A percentile compares a stretch with the other conserved stretches of the same genome.
These are phyloP conservation scores for Debaryomyces fabryi DNA, from an alignment of 1,139 yeast genomes.

Conservation along the genomic window DNA sequence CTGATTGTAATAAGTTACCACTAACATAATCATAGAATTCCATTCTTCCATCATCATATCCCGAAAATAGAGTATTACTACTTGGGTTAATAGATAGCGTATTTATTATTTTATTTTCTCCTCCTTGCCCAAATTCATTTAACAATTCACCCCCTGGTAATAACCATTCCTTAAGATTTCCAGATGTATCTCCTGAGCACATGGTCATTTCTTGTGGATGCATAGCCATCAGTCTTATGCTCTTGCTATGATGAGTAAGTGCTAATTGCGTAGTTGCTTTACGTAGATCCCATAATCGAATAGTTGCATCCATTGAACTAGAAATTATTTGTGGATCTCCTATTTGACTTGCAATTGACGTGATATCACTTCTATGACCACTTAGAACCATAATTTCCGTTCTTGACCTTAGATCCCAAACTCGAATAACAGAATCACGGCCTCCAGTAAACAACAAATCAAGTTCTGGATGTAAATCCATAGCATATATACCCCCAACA, in stretches of 20 bases:
- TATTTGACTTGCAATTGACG: constrained; percentile 64
- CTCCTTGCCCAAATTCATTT: constrained; percentile 39
- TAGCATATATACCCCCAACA: constrained; percentile 82
- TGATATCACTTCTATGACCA: constrained; percentile 82
- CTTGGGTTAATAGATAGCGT: constrained; percentile 63
- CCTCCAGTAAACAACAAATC: constrained; percentile 91
- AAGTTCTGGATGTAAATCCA: constrained; percentile 83
- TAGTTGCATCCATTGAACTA: constrained; percentile 82
- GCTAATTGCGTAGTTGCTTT: constrained; percentile 48
- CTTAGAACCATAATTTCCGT: constrained; percentile 72
- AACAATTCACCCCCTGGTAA: constrained; percentile 74
- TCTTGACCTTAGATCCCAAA: constrained; percentile 92
- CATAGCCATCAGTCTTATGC: constrained; percentile 71
- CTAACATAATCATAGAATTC: constrained; percentile 77
- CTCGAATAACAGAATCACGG: constrained; percentile 80
- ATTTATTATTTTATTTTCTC: constrained; percentile 58
- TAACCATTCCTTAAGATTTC: constrained; percentile 81
- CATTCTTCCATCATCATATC: constrained; percentile 81
- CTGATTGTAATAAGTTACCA: constrained; percentile 63
- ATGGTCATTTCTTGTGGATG: constrained; percentile 78
- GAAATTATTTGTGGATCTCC: constrained; percentile 86
- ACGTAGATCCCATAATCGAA: constrained; percentile 79
- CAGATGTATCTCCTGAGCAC: constrained; percentile 75
- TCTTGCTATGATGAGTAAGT: constrained; percentile 81
- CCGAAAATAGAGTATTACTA: constrained; percentile 74